A percentile compares a stretch with the other conserved stretches of the same genome.
Evolutionary conservation across 2,329 filamentous ascomycete species (phyloP).

Genomic region (Conoideocrella luteorostrata): DNA sequence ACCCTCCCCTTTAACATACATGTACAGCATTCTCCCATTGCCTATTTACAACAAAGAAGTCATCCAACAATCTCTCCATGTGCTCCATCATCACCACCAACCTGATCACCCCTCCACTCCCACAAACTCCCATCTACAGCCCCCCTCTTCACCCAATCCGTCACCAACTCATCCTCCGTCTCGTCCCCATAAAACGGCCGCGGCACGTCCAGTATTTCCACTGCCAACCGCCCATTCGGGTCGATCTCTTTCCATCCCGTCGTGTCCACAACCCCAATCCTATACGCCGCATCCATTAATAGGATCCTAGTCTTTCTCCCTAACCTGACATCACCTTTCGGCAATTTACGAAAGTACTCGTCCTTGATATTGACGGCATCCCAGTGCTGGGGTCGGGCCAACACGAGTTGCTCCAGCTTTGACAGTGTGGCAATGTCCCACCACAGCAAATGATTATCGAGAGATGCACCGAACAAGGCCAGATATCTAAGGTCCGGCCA

Average conservation of each 20-base stretch:
- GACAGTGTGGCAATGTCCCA: constrained; percentile 29
- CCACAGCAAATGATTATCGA: constrained; percentile 33
- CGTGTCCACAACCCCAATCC: constrained; percentile 19
- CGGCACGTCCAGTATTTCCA: constrained; percentile 33
- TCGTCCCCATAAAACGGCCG: constrained; percentile 33
- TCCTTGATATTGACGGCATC: too few relatives aligned
- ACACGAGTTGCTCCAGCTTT: constrained; percentile 33
- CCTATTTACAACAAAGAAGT: too few relatives aligned
- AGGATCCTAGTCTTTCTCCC: constrained; percentile 23
- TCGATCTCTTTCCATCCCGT: constrained; percentile 28
- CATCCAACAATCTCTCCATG: too few relatives aligned
- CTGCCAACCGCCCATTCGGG: constrained; percentile 28
- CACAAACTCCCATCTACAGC: constrained; percentile 35
- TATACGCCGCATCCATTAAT: constrained; percentile 23
- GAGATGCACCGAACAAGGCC: constrained; percentile 34
- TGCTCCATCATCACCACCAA: constrained; percentile 9
- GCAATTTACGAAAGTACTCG: too few relatives aligned
- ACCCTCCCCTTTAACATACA: too few relatives aligned
- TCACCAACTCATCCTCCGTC: constrained; percentile 28
- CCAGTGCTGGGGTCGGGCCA: constrained; percentile 35
- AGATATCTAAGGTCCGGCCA: constrained; percentile 37
- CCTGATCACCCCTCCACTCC: constrained; percentile 23
- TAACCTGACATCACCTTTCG: constrained; percentile 18
- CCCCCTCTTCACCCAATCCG: constrained; percentile 32
- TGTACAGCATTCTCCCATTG: too few relatives aligned